phyloP scores from a whole-genome alignment of 768 basidiomycete species.

The Omphalotus guepiniiformis region DNA sequence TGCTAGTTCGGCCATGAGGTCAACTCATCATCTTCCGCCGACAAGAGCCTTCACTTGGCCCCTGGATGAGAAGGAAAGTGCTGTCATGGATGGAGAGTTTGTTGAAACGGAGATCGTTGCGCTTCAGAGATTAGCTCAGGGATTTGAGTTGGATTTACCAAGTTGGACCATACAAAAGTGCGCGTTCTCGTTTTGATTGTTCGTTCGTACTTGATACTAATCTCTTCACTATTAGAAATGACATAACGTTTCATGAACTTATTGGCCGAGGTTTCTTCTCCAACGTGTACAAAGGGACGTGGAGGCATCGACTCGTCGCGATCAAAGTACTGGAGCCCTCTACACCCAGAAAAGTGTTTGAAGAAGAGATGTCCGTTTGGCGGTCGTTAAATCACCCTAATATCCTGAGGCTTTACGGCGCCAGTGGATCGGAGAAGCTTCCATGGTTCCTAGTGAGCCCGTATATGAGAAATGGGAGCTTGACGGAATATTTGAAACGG shows the following conservation, averaged over 20 bases:
- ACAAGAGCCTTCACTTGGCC: slow-evolving; percentile 9
- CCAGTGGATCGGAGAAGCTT: slow-evolving; percentile 42
- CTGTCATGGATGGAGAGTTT: slow-evolving; percentile 37
- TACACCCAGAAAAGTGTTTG: slow-evolving; percentile 38
- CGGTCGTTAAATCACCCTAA: slow-evolving; percentile 42
- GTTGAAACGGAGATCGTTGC: slow-evolving; percentile 23
- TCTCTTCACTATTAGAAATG: slow-evolving; percentile 29
- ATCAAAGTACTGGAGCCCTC: slow-evolving; percentile 42
- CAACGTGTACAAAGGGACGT: slow-evolving; percentile 46
- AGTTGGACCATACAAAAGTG: slow-evolving; percentile 45
- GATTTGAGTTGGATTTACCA: slow-evolving; percentile 23
- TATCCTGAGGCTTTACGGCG: slow-evolving; percentile 48
- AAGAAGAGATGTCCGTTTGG: slow-evolving; percentile 46
- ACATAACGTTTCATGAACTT: slow-evolving; percentile 43
- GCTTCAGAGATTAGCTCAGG: not conserved
- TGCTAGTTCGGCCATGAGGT: not conserved
- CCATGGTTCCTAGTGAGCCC: slow-evolving; percentile 51
- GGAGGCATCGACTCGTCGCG: slow-evolving; percentile 38
- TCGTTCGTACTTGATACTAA: not conserved
- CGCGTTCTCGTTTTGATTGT: not conserved
- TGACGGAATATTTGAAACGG: slow-evolving; percentile 35
- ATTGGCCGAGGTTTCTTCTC: slow-evolving; percentile 45
- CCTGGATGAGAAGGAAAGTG: slow-evolving; percentile 9
- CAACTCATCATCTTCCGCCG: not conserved
- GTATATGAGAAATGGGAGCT: slow-evolving; percentile 41